Base-by-base conservation (phyloP, 73 alveolate genomes). In the Paramecium primaurelia region DNA sequence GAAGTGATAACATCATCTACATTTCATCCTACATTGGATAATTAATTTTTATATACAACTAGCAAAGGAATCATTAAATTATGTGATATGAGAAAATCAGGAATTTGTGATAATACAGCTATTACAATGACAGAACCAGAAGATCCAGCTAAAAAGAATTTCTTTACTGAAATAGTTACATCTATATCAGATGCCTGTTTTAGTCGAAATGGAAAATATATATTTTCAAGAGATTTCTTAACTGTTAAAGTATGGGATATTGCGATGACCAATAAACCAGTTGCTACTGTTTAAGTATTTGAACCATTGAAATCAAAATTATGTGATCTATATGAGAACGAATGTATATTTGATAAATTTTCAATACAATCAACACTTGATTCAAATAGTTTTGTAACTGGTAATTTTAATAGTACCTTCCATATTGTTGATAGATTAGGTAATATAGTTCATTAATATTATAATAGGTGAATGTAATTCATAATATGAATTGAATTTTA, bases 241-340 rank as follows among this genome's bases (percentile, higher is more conserved):
- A 94, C 96, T 20, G 96, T 93, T 3, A 85, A 96, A 71, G 89
- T 96, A 3, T 96, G 98, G 98, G 98, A 96, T 84, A 92, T 94
- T 12, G 92, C 97, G 0, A 96, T 92, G 92, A 42, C 94, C 38
- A 92, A 89, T 40, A 75, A 88, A 92, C 98, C 98, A 0, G 87
- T 96, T 26, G 86, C 85, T 40, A 89, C 95, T 20, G 83, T 92
- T 69, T 59, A 77, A n/a, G 97, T 94, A 12, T 87, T 91, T 32
- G 98, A 96, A 59, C 95, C 96, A 69, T 58, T 96, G 11, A 95
- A 96, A 87, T 94, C 93, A 68, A 94, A 94, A 86, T 64, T 96
- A 12, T 96, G 98, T 59, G 98, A 96, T 34, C 85, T 92, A 36
- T 96, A 96, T 73, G 98, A 96, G 75, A 77, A 92, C 44, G 98